These are phyloP conservation scores for Nothophytophthora sp. DNA, from an alignment of 352 stramenopile genomes.

Conservation along the genomic window DNA sequence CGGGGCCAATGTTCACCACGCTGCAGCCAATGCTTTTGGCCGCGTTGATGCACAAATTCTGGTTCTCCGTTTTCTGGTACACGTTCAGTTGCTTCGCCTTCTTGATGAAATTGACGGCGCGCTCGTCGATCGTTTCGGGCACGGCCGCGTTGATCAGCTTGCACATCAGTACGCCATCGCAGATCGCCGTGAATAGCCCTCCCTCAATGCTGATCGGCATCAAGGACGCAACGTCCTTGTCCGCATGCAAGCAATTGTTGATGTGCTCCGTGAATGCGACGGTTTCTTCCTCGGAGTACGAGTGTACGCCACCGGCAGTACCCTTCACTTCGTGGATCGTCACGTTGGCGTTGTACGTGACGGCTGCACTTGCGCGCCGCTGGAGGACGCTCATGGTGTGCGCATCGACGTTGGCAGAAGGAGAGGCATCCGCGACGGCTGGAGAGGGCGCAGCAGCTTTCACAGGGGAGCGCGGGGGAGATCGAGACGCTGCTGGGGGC, in stretches of 20 bases:
- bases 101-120: constrained; percentile 84
- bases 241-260: constrained; percentile 84
- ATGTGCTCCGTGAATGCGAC: constrained; percentile 92
- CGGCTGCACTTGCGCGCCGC: constrained; percentile 57
- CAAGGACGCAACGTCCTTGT: constrained; percentile 58
- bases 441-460: constrained; percentile 12
- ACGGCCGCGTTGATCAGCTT: constrained; percentile 92
- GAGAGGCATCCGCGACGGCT: constrained; percentile 5
- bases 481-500: constrained; percentile 31
- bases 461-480: constrained; percentile 23
- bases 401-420: constrained; percentile 30
- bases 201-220: constrained; percentile 82
- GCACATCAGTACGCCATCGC: constrained; percentile 89
- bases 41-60: constrained; percentile 94
- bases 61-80: constrained; percentile 90
- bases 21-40: constrained; percentile 93
- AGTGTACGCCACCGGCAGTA: constrained; percentile 77
- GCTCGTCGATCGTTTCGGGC: constrained; percentile 92
- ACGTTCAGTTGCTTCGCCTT: constrained; percentile 83
- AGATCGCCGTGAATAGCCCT: constrained; percentile 81
- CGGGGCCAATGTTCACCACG: constrained; percentile 92
- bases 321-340: constrained; percentile 85
- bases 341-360: constrained; percentile 56
- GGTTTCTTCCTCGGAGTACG: constrained; percentile 91
- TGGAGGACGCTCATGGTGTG: constrained; percentile 64